Conservation (phyloP, 2,329 filamentous ascomycete species). For the Trichoderma atroviride region DNA sequence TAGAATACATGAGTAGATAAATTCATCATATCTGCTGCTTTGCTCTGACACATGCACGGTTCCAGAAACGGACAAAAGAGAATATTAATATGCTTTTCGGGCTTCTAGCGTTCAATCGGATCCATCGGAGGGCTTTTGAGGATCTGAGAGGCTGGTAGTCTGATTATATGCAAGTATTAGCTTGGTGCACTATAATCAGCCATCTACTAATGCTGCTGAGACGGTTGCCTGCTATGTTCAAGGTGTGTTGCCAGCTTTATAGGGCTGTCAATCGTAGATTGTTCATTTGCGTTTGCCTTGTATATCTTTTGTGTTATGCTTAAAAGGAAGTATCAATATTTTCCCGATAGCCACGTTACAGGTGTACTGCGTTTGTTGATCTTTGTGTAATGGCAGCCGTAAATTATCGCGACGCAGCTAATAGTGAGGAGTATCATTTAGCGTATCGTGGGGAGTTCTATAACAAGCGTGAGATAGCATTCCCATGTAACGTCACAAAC, state of each 20-base stretch:
- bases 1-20: background rate
- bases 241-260: background rate
- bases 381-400: background rate
- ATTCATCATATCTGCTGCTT: background rate
- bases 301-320: background rate
- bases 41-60: background rate
- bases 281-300: background rate
- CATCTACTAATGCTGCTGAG: background rate
- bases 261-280: background rate
- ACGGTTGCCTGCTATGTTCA: background rate
- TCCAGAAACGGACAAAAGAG: background rate
- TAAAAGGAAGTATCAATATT: background rate
- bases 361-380: background rate
- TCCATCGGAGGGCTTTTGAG: background rate
- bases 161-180: background rate
- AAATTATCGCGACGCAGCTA: background rate
- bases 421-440: background rate
- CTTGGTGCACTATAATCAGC: background rate
- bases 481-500: conserved; percentile 18
- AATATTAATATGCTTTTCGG: background rate
- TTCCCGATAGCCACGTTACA: background rate
- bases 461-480: background rate
- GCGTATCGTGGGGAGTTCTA: conserved; percentile 12
- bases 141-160: background rate
- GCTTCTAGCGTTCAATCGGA: conserved; percentile 6